Evolutionary conservation across 2,329 filamentous ascomycete species (phyloP).

Genomic region (Corynespora cassiicola): DNA sequence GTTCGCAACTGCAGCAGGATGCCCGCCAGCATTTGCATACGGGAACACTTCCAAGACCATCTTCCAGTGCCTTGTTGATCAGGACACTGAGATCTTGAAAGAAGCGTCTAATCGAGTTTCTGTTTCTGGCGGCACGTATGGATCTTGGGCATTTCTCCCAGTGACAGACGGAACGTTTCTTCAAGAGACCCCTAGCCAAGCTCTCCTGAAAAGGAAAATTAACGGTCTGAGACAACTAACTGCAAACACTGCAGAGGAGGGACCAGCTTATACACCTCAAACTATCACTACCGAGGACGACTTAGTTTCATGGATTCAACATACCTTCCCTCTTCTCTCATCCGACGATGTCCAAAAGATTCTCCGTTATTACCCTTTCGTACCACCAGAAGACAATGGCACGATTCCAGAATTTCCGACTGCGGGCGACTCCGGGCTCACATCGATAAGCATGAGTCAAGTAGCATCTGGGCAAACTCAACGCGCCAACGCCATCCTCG

Average conservation of each 20-base stretch:
- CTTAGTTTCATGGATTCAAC: conserved; percentile 50
- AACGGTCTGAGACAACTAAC: conserved; percentile 46
- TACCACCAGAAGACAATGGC: too few species aligned
- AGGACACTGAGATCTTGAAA: conserved; percentile 42
- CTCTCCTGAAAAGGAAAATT: conserved; percentile 41
- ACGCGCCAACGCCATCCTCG: conserved; percentile 57
- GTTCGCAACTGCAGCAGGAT: conserved; percentile 44
- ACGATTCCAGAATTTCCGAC: conserved; percentile 38
- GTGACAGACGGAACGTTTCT: conserved; percentile 50
- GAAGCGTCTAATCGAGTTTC: conserved; percentile 45
- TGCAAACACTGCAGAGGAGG: conserved; percentile 60
- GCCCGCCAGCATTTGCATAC: conserved; percentile 22
- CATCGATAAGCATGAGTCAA: conserved; percentile 58
- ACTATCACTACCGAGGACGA: conserved; percentile 50
- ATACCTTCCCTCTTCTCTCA: conserved; percentile 46
- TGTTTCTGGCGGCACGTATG: conserved; percentile 39
- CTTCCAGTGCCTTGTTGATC: conserved; percentile 49
- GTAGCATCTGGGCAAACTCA: conserved; percentile 62
- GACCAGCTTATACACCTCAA: conserved; percentile 51
- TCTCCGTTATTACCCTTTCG: conserved; percentile 49
- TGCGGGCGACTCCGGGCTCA: conserved; percentile 43
- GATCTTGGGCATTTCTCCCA: conserved; percentile 52
- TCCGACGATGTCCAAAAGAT: conserved; percentile 45
- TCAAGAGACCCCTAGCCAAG: conserved; percentile 42
- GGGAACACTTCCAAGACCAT: conserved; percentile 30